Base-by-base conservation (phyloP, 2,329 filamentous ascomycete species). In the Diaporthe eres region DNA sequence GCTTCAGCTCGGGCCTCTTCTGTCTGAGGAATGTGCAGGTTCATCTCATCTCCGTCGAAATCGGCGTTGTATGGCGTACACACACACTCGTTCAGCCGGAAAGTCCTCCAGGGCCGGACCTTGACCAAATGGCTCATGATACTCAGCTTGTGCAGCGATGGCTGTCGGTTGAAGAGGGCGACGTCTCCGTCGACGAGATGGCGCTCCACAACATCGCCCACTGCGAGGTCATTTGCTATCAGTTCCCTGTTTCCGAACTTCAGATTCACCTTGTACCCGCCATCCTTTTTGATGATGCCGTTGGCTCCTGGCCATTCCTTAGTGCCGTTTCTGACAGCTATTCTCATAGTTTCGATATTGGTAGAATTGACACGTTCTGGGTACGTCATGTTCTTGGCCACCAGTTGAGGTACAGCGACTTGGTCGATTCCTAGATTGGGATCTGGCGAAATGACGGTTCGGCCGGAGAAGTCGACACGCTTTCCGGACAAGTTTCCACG, bases 11-110 rank as follows among this genome's bases (percentile, higher is more conserved):
- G 91, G 15, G 97, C 96, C 85, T 99, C 97, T 86, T 99, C 97
- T 0, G 97, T 98, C 83, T 99, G 97, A 2, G 97, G 97, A 22
- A 99, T 96, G 85, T 99, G 97, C 65, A 99, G 86, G 80, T 99
- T 99, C 97, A 99, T 99, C 84, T 99, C 97, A 80, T 99, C 97
- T 76, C 97, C 97, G 81, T 99, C 97, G 80, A 99, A 99, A 90
- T 99, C 97, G 74, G 97, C 97, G 80, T 99, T 99, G 88, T 99
- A 99, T 4, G 97, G 97, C 77, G 94, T 96, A 85, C 97, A 99
- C 1, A 98, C 97, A 90, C 97, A 99, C 83, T 99, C 97, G 82
- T 99, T 99, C 25, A 99, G 89, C 73, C 97, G 93, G 83, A 99
- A 98, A 0, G 97, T 99, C 84, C 96, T 92, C 93, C 97, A 98